phyloP scores from a whole-genome alignment of 108 stramenopile genomes.

The Parietichytrium sp. region DNA sequence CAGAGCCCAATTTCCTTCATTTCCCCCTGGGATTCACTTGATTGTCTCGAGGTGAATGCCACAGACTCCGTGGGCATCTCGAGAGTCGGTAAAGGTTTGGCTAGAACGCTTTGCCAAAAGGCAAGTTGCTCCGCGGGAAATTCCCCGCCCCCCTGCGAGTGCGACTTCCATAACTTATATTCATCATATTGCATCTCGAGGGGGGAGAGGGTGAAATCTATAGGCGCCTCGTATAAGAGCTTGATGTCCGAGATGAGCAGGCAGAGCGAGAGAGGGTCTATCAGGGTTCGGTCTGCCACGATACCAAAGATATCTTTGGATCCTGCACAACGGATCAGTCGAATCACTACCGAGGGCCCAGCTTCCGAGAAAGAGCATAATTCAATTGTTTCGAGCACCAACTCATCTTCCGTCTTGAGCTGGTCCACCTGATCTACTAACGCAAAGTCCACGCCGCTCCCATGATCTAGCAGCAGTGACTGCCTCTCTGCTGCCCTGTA shows the following conservation, averaged over 20 bases:
- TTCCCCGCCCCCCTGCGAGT: background rate
- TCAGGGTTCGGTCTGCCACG: background rate
- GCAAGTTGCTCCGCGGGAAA: background rate
- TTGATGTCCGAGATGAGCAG: slow-evolving; percentile 2
- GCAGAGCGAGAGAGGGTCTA: slow-evolving; percentile 21
- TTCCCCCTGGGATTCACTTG: background rate
- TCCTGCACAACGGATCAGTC: background rate
- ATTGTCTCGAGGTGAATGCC: background rate
- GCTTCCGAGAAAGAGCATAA: too few species aligned
- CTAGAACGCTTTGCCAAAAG: background rate
- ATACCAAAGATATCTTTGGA: slow-evolving; percentile 2
- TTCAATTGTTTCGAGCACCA: too few species aligned
- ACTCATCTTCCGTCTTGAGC: too few species aligned
- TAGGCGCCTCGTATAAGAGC: background rate
- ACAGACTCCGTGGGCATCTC: background rate
- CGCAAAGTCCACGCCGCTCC: too few species aligned
- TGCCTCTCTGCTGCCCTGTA: too few species aligned
- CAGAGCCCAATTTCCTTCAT: background rate
- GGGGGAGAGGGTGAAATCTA: background rate
- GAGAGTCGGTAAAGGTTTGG: background rate
- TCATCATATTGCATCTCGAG: slow-evolving; percentile 34
- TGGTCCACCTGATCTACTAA: too few species aligned
- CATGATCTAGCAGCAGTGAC: too few species aligned
- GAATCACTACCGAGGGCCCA: too few species aligned
- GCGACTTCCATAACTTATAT: background rate